Evolutionary conservation across 2,329 filamentous ascomycete genomes (phyloP).

Genomic region (Colletotrichum spinosum): DNA sequence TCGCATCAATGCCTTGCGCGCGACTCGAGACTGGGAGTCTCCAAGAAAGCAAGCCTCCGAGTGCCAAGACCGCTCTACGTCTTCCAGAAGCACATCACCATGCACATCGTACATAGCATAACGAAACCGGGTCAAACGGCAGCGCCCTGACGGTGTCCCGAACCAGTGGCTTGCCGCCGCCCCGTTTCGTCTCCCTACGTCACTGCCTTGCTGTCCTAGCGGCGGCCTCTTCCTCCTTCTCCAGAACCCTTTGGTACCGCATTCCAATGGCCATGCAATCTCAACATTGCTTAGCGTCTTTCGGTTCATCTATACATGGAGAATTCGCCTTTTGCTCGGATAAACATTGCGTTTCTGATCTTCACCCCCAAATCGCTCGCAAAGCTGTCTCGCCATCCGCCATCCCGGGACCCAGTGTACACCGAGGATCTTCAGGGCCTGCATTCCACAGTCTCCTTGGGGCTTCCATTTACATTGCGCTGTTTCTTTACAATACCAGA

Average conservation of each 20-base stretch:
- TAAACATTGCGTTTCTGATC: conserved; percentile 19
- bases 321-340: conserved; percentile 5
- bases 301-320: background rate
- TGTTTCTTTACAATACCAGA: background rate
- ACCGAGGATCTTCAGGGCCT: conserved; percentile 13
- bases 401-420: background rate
- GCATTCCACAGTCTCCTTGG: conserved; percentile 1
- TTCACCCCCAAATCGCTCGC: background rate
- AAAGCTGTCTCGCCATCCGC: background rate
- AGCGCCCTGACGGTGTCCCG: conserved; percentile 17
- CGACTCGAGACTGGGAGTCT: too few species aligned
- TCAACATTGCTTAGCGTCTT: background rate
- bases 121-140: background rate
- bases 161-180: conserved; percentile 1
- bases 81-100: too few species aligned
- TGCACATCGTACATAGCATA: background rate
- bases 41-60: too few species aligned
- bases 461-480: background rate
- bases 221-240: conserved; percentile 4
- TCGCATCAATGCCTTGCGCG: too few species aligned
- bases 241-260: background rate
- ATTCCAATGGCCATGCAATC: background rate
- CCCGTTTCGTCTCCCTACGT: conserved; percentile 23
- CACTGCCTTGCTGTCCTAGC: conserved; percentile 6
- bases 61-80: too few species aligned